Evolutionary conservation across 129 eudicot genomes (phyloP), one percentile per base, ranked within the genome.

Genomic region (Pseudognaphalium luteoalbum): DNA sequence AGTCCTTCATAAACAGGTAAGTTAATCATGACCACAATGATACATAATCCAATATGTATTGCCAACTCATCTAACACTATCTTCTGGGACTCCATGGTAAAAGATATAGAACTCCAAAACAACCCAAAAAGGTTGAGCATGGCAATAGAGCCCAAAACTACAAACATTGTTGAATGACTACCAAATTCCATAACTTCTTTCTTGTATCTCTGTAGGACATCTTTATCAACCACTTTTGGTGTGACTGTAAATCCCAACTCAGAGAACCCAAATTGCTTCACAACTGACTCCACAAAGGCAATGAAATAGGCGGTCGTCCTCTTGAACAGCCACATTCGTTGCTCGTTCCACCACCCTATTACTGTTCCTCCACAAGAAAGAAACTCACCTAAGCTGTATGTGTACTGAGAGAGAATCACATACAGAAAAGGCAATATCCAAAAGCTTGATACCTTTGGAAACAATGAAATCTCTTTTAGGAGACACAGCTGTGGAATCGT

Each of bases 1-100:
- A 70, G 63, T 22, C 81, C 87, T 62, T 75, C 50, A 66, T 75
- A 80, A 10, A 83, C 41, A 2, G 81, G 87, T 7, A 71, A 57
- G 60, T 76, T 71, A 21, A 80, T 71, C 9, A 62, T 42, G 9
- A 66, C 75, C 67, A 71, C 51, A 7, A 74, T 28, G 17, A 68
- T 62, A 69, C 76, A 68, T 61, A 39, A 28, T 4, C 75, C 56
- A 39, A 62, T 29, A 57, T 71, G 82, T 29, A 76, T 35, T 22
- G n/a, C 71, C 73, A 66, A 51, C 54, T 47, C 54, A 47, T 47
- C n/a, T 3, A 44, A 44, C 52, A 44, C 17, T 5, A 16, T 44
- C 52, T 44, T 44, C 52, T 44, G 16, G 21, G 19, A 32, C 28
- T 54, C 70, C 34, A 58, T 37, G 17, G 2, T 47, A 50, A 66